Evolutionary conservation across 257 asterid species (phyloP), one percentile per base, ranked within the genome.

Genomic region (Dorcoceras hygrometricum): DNA sequence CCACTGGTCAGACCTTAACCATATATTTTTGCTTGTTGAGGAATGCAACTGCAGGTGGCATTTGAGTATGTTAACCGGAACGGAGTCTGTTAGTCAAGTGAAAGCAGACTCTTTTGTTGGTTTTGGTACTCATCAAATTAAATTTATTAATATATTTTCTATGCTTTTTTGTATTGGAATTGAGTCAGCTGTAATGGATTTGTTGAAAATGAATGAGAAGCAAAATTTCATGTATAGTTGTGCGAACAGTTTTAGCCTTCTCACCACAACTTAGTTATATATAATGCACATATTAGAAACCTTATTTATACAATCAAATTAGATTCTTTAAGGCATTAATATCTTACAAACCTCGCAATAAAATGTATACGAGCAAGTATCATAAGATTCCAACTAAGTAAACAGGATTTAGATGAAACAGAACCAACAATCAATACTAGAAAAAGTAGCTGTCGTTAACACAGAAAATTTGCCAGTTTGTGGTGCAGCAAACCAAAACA

Each of bases 401-500:
- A 39, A 34, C 16, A 10, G 46, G 2, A 34, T 7, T 34, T 34
- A 10, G 18, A 39, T 39, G 50, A 39, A 39, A 39, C 50, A 12
- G 3, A 39, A 39, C 50, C 1, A 39, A 0, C 46, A 34, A 34
- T 39, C 6, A 1, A 39, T 10, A 12, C 4, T 18, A 39, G 50
- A 39, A 36, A n/a, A 9, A 3, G n/a, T 6, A 12, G 1, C 0
- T 39, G 11, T 39, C 50, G 18, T 11, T 16, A 43, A 43, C 53
- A 14, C 53, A 4, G 20, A 16, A 16, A 43, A 43, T 16, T 69
- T 51, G 67, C 5, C 71, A 23, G 71, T 61, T 75, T 31, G 26
- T 14, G 63, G 66, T 63, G 59, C 57, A 34, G 65, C 56, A 76
- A 51, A 66, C 62, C 63, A 71, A 48, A 74, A 62, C 46, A 7